Evolutionary conservation across 164 flowering plant genomes (phyloP), one percentile per base, ranked within the genome.

Genomic region (Hamamelis virginiana): DNA sequence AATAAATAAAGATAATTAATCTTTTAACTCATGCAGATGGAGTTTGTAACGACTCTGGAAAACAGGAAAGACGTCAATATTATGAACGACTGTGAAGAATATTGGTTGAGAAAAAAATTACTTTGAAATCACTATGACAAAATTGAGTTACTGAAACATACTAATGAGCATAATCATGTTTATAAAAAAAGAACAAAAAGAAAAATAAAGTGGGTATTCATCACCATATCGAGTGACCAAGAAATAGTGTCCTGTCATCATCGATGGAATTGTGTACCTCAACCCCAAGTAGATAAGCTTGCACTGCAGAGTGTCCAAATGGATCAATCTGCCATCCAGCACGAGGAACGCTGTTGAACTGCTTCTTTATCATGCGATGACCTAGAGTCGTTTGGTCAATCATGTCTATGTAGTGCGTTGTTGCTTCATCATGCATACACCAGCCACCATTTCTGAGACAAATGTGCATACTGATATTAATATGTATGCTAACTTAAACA

Each of bases 301-400:
- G 98, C 65, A 90, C 98, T 23, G 96, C 90, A 73, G 98, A 91
- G 74, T 94, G 97, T 19, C 98, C 98, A 79, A 94, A 91, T 9
- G 97, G 94, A 82, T 94, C 98, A 75, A 94, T 94, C 81, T 91
- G 97, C 97, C 98, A 91, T 55, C 94, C 98, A 76, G 87, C 92
- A 57, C 91, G 89, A 62, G 98, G 98, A 71, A 74, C 65, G 62
- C 72, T 78, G 75, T 89, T 87, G 73, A 94, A 94, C 33, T 90
- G 84, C 64, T 79, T 59, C 78, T 86, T 88, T 53, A 91, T 84
- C 19, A 76, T 25, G 3, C 76, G 80, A 70, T 94, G 96, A 9
- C 98, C 98, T 1, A 94, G 79, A 72, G 98, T 91, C 43, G 98
- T 94, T 75, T 94, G 98, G 73, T 91, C 98, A 76, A 91, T 91